Evolutionary conservation across 495 filamentous ascomycete species (phyloP).

Genomic region (Thermochaetoides thermophila): DNA sequence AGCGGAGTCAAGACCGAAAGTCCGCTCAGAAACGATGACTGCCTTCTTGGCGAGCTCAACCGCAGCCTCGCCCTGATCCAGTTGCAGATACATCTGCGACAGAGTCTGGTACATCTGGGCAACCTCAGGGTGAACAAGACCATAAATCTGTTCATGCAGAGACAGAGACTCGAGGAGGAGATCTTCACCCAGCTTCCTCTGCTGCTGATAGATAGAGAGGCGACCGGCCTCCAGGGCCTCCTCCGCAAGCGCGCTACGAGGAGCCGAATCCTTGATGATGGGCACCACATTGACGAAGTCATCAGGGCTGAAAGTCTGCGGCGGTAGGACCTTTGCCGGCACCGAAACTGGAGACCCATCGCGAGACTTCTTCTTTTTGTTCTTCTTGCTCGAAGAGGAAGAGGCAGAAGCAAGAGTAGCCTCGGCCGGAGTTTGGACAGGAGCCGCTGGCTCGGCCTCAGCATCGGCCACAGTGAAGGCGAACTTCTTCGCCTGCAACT

Average conservation of each 20-base stretch:
- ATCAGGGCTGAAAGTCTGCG: conserved; percentile 60
- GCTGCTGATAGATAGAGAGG: conserved; percentile 83
- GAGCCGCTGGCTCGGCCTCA: conserved; percentile 14
- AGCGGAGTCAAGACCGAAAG: conserved; percentile 80
- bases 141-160: conserved; percentile 97
- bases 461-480: conserved; percentile 40
- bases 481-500: conserved; percentile 73
- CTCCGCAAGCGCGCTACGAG: conserved; percentile 77
- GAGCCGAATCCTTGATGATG: conserved; percentile 83
- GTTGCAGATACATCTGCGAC: conserved; percentile 87
- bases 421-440: conserved; percentile 20
- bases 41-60: conserved; percentile 93
- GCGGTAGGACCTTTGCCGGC: conserved; percentile 23
- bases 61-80: conserved; percentile 89
- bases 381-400: conserved; percentile 31
- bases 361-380: conserved; percentile 64
- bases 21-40: conserved; percentile 89
- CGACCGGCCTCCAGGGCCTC: conserved; percentile 91
- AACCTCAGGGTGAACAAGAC: conserved; percentile 92
- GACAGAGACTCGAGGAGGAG: conserved; percentile 89
- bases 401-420: too few species aligned
- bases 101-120: conserved; percentile 87
- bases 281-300: conserved; percentile 87
- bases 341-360: conserved; percentile 36
- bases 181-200: conserved; percentile 93